phyloP scores from a whole-genome alignment of 805 yeast genomes.

The Myxozyma kluyveri region DNA sequence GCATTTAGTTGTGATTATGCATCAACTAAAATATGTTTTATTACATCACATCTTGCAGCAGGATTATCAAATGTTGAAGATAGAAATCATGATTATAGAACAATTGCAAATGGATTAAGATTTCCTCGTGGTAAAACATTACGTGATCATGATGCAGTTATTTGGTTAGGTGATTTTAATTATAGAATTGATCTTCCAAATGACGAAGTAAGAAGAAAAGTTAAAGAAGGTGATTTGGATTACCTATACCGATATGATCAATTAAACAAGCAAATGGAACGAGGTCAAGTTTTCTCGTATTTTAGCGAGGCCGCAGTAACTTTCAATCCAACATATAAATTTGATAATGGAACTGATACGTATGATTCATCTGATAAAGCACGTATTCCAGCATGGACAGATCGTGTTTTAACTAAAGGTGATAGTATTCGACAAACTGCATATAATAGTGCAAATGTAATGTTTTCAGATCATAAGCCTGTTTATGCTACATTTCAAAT shows the following conservation, averaged over 20 bases:
- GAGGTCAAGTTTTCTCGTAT: slow-evolving; percentile 68
- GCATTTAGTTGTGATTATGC: slow-evolving; percentile 86
- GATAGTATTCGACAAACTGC: slow-evolving; percentile 56
- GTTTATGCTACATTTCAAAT: slow-evolving; percentile 77
- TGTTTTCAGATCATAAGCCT: slow-evolving; percentile 87
- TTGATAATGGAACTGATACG: slow-evolving; percentile 72
- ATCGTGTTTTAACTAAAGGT: slow-evolving; percentile 72
- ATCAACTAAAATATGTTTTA: slow-evolving; percentile 72
- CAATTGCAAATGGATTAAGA: slow-evolving; percentile 69
- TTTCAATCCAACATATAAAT: slow-evolving; percentile 90
- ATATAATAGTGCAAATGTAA: slow-evolving; percentile 61
- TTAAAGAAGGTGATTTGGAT: slow-evolving; percentile 47
- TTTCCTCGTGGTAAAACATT: slow-evolving; percentile 76
- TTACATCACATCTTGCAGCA: slow-evolving; percentile 93
- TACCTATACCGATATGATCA: slow-evolving; percentile 72
- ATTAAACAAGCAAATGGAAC: slow-evolving; percentile 66
- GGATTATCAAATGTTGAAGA: slow-evolving; percentile 80
- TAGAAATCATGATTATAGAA: slow-evolving; percentile 77
- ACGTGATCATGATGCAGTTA: slow-evolving; percentile 76
- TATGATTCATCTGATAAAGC: slow-evolving; percentile 92
- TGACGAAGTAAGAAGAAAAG: slow-evolving; percentile 64
- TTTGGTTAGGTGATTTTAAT: slow-evolving; percentile 96
- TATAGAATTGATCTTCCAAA: slow-evolving; percentile 70
- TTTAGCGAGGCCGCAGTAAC: slow-evolving; percentile 73
- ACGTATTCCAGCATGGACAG: slow-evolving; percentile 96